These are phyloP conservation scores for Willaertia magna DNA, from an alignment of 208 protist species.

Conservation along the genomic window DNA sequence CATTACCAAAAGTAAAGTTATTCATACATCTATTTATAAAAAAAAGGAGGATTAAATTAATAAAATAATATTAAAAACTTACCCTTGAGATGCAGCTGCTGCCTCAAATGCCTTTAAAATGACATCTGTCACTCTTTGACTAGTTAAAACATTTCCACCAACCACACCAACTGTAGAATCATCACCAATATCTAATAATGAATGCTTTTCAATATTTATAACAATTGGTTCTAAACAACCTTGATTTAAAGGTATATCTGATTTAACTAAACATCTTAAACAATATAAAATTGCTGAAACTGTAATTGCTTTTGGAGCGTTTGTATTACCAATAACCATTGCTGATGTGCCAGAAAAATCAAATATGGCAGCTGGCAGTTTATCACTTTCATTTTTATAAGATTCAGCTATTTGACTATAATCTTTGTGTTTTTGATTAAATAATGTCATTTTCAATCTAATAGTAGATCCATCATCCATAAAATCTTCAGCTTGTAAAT, in stretches of 20 bases:
- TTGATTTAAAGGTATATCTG: constrained; percentile 84
- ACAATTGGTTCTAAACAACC: constrained; percentile 70
- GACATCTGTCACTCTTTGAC: constrained; percentile 80
- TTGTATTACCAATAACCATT: constrained; percentile 44
- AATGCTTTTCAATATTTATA: constrained; percentile 49
- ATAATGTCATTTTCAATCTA: constrained; percentile 53
- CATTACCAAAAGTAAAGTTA: constrained; percentile 85
- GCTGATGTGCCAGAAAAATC: constrained; percentile 74
- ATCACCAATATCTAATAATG: constrained; percentile 46
- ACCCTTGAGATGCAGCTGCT: constrained; percentile 62
- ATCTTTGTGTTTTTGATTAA: constrained; percentile 34
- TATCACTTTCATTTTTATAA: neutral
- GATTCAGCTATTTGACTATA: too few relatives aligned
- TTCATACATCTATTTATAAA: constrained; percentile 77
- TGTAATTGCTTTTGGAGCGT: neutral
- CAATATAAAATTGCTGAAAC: constrained; percentile 21
- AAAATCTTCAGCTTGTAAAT: constrained; percentile 48
- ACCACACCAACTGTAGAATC: constrained; percentile 60
- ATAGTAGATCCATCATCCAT: constrained; percentile 88
- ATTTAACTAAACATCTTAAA: constrained; percentile 74
- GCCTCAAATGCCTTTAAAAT: constrained; percentile 74
- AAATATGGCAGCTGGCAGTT: constrained; percentile 44
- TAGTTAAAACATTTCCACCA: constrained; percentile 85
- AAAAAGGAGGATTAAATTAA: constrained; percentile 12
- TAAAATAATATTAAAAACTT: constrained; percentile 15